Conservation (phyloP, 202 grass and related monocot species). For the Sporobolus alterniflorus region DNA sequence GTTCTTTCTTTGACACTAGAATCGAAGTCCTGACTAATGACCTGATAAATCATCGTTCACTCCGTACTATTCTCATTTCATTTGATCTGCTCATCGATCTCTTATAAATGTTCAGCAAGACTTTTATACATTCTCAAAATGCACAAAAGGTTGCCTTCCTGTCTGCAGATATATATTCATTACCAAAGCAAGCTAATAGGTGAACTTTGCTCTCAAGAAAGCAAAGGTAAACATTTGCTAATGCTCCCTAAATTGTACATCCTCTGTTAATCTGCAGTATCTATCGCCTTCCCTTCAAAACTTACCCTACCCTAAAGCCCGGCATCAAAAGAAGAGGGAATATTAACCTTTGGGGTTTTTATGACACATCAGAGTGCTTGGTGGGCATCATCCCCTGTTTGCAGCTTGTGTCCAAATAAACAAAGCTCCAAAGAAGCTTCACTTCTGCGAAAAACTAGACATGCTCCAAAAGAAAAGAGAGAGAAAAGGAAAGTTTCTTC, state of each 20-base stretch:
- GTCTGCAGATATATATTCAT: conserved; percentile 37
- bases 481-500: conserved; percentile 37
- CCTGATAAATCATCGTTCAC: background rate
- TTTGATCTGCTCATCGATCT: background rate
- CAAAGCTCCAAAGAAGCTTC: conserved; percentile 80
- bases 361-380: conserved; percentile 46
- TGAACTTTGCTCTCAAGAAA: conserved; percentile 49
- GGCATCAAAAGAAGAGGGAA: conserved; percentile 96
- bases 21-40: background rate
- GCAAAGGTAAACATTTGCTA: conserved; percentile 52
- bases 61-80: background rate
- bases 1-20: background rate
- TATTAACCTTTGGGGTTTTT: conserved; percentile 85
- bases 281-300: conserved; percentile 2
- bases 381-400: conserved; percentile 57
- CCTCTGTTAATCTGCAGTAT: conserved; percentile 18
- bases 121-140: conserved; percentile 54
- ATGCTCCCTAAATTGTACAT: conserved; percentile 27
- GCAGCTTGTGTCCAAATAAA: conserved; percentile 52
- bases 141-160: conserved; percentile 39
- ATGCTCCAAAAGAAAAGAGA: background rate
- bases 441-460: conserved; percentile 46
- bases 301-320: conserved; percentile 56
- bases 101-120: background rate
- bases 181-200: conserved; percentile 25